Base-by-base conservation (phyloP, 331 rosid genomes). In the Malus hybrid region DNA sequence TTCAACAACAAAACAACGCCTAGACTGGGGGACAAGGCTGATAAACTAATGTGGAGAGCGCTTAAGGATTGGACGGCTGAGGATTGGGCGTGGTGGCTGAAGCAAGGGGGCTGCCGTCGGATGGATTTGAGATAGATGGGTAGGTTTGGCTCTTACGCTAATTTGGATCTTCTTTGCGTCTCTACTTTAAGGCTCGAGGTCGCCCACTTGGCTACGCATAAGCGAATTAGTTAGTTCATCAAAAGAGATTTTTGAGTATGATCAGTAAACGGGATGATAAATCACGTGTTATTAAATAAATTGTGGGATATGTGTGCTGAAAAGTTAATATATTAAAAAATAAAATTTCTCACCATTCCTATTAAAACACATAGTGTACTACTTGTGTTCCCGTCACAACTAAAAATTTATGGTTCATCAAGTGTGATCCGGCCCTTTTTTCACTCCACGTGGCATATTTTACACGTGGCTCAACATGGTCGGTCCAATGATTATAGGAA, bases 131-230 rank as follows among this genome's bases (percentile, higher is more conserved):
- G 63, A 79, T 72, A 61, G 79, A 39, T 79, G 84, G 81, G 84
- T 81, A 86, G 71, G 90, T 87, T 88, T 88, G 93, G 88, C 87
- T 85, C 96, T 90, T 84, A 89, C 93, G 92, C 91, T 76, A 85
- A 83, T 87, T 91, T 84, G 96, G 93, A 91, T 89, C 88, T 82
- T 87, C 83, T 80, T 83, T 80, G 90, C 92, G 91, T 90, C 89
- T 79, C 79, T 77, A 80, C 81, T 28, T 85, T 77, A 24, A 82
- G 77, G 67, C 83, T 79, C 80, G 39, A 90, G 90, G 96, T 86
- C 90, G 80, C 92, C 93, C 83, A 76, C 87, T 87, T 81, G 85
- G 83, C 87, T 78, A 81, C 82, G 85, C 82, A 77, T 78, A 8
- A 33, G 54, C 81, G 71, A 68, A 81, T 81, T 76, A 75, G 75